Conservation (phyloP, 345 rosid species). For the Salix dunnii region DNA sequence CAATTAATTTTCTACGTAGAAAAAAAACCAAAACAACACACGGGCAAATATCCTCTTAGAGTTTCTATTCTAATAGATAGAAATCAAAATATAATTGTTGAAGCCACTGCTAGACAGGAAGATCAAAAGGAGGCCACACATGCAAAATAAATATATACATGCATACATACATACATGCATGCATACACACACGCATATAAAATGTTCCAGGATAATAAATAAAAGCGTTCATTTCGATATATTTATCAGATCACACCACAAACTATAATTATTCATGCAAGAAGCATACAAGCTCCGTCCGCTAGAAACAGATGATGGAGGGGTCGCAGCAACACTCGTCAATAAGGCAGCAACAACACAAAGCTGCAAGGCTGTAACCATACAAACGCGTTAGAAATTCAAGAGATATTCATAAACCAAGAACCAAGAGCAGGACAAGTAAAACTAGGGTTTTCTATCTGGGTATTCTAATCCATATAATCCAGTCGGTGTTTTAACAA, state of each 20-base stretch:
- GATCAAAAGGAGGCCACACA: neutral
- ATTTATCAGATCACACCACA: neutral
- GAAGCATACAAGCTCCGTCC: neutral
- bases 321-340: slow-evolving; percentile 82
- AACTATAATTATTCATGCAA: neutral
- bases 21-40: no score
- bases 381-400: neutral
- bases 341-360: slow-evolving; percentile 66
- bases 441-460: neutral
- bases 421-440: no score
- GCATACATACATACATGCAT: no score
- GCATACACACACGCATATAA: no score
- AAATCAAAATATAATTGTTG: neutral
- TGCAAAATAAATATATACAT: no score
- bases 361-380: slow-evolving; percentile 51
- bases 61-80: no score
- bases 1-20: no score
- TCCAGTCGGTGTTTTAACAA: neutral
- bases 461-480: neutral
- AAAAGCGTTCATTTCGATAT: neutral
- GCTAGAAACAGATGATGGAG: slow-evolving; percentile 35
- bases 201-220: no score
- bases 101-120: neutral
- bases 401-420: neutral
- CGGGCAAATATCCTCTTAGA: no score